phyloP scores from a whole-genome alignment of 495 filamentous ascomycete species.

The Trichoderma asperelloides region DNA sequence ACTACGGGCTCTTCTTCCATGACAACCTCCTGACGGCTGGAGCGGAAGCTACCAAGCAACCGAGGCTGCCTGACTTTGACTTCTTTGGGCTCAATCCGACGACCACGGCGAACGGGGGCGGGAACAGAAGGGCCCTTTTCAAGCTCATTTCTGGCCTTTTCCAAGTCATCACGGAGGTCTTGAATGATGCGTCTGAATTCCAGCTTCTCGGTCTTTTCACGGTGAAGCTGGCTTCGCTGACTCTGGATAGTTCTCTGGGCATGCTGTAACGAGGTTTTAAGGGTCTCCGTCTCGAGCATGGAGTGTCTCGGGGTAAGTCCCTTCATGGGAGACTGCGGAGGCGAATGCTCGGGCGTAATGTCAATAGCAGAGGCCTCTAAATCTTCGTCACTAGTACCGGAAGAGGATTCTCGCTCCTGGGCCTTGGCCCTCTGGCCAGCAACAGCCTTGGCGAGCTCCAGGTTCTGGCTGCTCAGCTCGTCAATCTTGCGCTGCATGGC shows the following conservation, averaged over 20 bases:
- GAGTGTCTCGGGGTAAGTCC: constrained; percentile 76
- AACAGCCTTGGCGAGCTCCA: constrained; percentile 72
- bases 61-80: constrained; percentile 63
- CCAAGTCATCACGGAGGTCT: constrained; percentile 88
- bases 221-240: constrained; percentile 84
- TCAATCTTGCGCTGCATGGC: constrained; percentile 73
- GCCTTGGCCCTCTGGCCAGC: constrained; percentile 60
- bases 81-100: constrained; percentile 60
- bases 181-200: constrained; percentile 93
- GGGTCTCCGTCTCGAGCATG: constrained; percentile 82
- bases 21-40: constrained; percentile 64
- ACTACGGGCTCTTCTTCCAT: constrained; percentile 45
- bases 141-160: constrained; percentile 58
- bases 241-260: constrained; percentile 95
- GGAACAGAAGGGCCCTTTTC: constrained; percentile 32
- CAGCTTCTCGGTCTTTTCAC: constrained; percentile 96
- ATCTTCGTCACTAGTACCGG: constrained; percentile 50
- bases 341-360: constrained; percentile 78
- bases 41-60: constrained; percentile 70
- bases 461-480: constrained; percentile 77
- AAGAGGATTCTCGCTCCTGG: constrained; percentile 50
- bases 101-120: constrained; percentile 46
- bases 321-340: constrained; percentile 83
- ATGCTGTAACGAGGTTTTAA: constrained; percentile 88
- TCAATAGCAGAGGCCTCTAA: constrained; percentile 57